These are phyloP conservation scores for Pseudophaeomoniella oleicola DNA, from an alignment of 2,329 filamentous ascomycete species.

Conservation along the genomic window DNA sequence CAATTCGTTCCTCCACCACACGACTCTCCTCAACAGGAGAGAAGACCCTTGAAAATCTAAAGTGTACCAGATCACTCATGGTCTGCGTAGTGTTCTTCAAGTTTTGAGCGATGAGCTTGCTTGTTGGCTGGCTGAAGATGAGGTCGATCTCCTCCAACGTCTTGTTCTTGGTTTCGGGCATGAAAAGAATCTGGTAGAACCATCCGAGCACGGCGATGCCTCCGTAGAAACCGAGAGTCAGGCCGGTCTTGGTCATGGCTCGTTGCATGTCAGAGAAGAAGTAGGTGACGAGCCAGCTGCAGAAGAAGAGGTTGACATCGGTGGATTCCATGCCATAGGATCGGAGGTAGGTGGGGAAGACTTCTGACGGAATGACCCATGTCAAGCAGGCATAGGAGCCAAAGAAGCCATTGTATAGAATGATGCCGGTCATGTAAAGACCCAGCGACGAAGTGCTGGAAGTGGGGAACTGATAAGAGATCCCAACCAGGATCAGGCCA, in stretches of 20 bases:
- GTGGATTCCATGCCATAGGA: conserved; percentile 61
- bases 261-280: conserved; percentile 58
- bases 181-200: conserved; percentile 60
- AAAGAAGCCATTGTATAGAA: conserved; percentile 56
- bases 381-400: conserved; percentile 50
- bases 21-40: conserved; percentile 11
- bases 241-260: conserved; percentile 50
- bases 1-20: conserved; percentile 2
- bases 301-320: conserved; percentile 53
- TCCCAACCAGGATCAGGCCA: conserved; percentile 51
- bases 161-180: conserved; percentile 61
- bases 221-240: conserved; percentile 58
- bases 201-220: conserved; percentile 57
- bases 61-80: conserved; percentile 27
- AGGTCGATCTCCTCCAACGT: conserved; percentile 58
- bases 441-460: conserved; percentile 38
- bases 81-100: conserved; percentile 27
- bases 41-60: conserved; percentile 34
- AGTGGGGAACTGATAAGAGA: conserved; percentile 37
- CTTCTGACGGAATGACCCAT: conserved; percentile 54
- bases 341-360: conserved; percentile 58
- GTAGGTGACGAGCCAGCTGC: conserved; percentile 60
- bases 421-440: conserved; percentile 51
- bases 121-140: conserved; percentile 49
- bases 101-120: conserved; percentile 48